Evolutionary conservation across 2,329 filamentous ascomycete species (phyloP).

Genomic region (Colletotrichum chrysophilum): DNA sequence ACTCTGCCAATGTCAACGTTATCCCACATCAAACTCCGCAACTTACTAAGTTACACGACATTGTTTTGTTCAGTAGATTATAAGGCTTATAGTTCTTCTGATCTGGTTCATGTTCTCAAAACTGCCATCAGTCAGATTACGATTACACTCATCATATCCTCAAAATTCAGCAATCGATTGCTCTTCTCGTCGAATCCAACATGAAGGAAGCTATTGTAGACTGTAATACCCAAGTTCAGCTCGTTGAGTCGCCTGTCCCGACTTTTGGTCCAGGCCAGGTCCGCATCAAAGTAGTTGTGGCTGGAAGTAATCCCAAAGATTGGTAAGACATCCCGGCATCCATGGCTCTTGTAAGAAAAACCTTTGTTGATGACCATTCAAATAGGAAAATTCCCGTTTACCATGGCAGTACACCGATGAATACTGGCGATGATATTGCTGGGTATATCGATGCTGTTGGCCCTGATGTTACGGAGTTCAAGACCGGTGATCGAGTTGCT

Average conservation of each 20-base stretch:
- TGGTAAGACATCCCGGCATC: background rate
- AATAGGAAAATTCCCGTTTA: background rate
- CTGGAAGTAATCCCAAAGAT: background rate
- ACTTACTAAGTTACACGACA: background rate
- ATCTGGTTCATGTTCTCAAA: background rate
- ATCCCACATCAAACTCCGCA: background rate
- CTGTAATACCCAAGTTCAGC: background rate
- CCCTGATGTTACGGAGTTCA: constrained; percentile 19
- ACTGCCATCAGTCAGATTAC: background rate
- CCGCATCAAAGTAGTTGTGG: background rate
- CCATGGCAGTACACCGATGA: background rate
- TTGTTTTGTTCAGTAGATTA: background rate
- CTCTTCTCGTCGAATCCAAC: background rate
- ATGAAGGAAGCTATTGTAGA: background rate
- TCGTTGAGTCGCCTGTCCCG: background rate
- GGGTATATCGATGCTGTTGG: constrained; percentile 24
- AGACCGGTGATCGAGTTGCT: constrained; percentile 47
- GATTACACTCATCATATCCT: background rate
- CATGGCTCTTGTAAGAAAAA: background rate
- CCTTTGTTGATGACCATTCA: rapidly evolving
- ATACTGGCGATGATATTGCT: constrained; percentile 26
- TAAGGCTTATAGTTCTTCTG: background rate
- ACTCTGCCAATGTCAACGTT: background rate
- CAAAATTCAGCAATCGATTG: background rate
- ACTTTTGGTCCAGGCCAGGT: background rate